Conservation (phyloP, 164 flowering plant species). For the Kalanchoe fedtschenkoi region DNA sequence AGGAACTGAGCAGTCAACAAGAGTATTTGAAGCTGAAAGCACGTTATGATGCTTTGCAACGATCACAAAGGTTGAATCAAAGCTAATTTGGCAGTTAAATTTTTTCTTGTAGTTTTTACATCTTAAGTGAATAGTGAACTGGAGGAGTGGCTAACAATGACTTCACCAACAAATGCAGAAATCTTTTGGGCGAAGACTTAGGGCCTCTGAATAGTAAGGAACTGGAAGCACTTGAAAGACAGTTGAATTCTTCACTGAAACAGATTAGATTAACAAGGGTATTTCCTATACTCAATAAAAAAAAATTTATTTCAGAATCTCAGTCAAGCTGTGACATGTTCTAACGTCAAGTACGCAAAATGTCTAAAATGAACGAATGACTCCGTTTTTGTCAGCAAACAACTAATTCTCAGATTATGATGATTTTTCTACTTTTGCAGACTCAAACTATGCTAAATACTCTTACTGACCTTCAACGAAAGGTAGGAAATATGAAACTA, state of each 20-base stretch:
- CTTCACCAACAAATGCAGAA: conserved; percentile 28
- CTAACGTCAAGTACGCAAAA: no score
- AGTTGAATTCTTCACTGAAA: conserved; percentile 70
- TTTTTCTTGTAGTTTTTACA: not conserved
- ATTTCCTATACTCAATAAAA: conserved; percentile 6
- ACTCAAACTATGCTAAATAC: conserved; percentile 81
- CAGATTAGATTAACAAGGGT: conserved; percentile 66
- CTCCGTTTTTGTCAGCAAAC: not conserved
- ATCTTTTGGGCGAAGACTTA: conserved; percentile 88
- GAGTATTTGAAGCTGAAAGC: conserved; percentile 92
- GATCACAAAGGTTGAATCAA: conserved; percentile 51
- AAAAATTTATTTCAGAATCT: not conserved
- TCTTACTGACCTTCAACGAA: conserved; percentile 66
- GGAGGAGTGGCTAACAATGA: not conserved
- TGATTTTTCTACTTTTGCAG: conserved; percentile 22
- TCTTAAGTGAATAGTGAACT: not conserved
- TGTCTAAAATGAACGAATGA: no score
- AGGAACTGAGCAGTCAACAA: conserved; percentile 88
- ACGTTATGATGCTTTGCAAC: conserved; percentile 69
- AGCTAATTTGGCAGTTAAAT: not conserved
- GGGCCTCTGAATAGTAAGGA: conserved; percentile 78
- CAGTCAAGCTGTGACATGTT: no score
- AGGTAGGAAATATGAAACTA: conserved; percentile 26
- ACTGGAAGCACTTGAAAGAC: conserved; percentile 85
- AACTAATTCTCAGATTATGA: not conserved